These are phyloP conservation scores for Solanum rostratum DNA, from an alignment of 257 asterid genomes.

Conservation along the genomic window DNA sequence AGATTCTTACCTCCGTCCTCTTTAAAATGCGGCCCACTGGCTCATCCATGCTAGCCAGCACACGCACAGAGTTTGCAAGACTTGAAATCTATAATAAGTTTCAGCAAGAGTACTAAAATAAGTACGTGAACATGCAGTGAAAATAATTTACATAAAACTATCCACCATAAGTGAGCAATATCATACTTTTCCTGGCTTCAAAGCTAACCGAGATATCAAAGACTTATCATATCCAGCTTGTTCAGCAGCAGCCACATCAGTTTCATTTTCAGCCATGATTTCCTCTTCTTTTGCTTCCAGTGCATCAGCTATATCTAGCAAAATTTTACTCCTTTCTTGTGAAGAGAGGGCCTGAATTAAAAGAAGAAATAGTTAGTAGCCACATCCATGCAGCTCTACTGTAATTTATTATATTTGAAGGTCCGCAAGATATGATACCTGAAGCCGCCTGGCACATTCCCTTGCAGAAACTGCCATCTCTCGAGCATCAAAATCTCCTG, in stretches of 20 bases:
- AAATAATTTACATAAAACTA: neutral
- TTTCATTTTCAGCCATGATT: constrained; percentile 47
- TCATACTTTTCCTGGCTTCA: constrained; percentile 54
- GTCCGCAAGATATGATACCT: constrained; percentile 21
- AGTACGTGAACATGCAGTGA: neutral
- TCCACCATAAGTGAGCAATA: neutral
- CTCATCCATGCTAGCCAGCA: constrained; percentile 73
- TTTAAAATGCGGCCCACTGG: constrained; percentile 61
- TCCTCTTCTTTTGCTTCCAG: constrained; percentile 37
- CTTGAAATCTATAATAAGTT: constrained; percentile 24
- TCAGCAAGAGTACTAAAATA: neutral
- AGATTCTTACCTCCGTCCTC: constrained; percentile 54
- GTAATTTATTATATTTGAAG: neutral
- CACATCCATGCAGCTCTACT: neutral
- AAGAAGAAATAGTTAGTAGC: constrained; percentile 1
- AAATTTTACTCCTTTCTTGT: constrained; percentile 52
- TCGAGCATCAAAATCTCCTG: constrained; percentile 32
- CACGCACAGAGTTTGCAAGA: constrained; percentile 62
- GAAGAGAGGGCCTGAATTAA: constrained; percentile 45
- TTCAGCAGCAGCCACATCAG: constrained; percentile 54
- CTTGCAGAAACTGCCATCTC: constrained; percentile 80
- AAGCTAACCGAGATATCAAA: constrained; percentile 52
- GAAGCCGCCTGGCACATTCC: constrained; percentile 59
- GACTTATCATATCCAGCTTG: constrained; percentile 60
- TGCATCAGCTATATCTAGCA: constrained; percentile 55